These are phyloP conservation scores for Inosperma sp. DNA, from an alignment of 768 basidiomycete genomes.

Conservation along the genomic window DNA sequence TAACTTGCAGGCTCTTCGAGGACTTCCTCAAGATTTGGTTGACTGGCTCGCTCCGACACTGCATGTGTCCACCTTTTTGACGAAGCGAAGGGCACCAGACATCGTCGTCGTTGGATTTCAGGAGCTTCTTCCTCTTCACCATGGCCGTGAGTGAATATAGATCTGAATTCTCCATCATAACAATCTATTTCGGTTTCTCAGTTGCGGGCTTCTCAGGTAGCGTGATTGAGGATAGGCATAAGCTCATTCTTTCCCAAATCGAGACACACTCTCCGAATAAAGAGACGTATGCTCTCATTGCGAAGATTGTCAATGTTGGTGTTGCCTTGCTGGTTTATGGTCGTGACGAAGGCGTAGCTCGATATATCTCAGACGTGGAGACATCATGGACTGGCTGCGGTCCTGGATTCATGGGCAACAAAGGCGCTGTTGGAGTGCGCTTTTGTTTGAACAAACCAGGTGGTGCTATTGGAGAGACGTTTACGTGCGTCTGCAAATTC, in stretches of 20 bases:
- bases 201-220: constrained; percentile 73
- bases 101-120: constrained; percentile 91
- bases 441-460: constrained; percentile 63
- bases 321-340: constrained; percentile 87
- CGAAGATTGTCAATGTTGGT: constrained; percentile 79
- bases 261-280: constrained; percentile 66
- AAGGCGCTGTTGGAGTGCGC: constrained; percentile 87
- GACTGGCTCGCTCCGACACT: constrained; percentile 88
- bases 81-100: constrained; percentile 67
- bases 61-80: constrained; percentile 68
- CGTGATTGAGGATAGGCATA: constrained; percentile 64
- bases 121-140: constrained; percentile 85
- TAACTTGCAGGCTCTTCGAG: constrained; percentile 72
- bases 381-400: constrained; percentile 74
- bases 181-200: constrained; percentile 25
- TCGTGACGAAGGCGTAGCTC: constrained; percentile 60
- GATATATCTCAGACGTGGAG: constrained; percentile 59
- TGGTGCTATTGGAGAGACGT: constrained; percentile 62
- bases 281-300: constrained; percentile 73
- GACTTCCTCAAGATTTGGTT: constrained; percentile 79
- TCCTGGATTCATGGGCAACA: constrained; percentile 83
- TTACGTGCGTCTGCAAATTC: constrained; percentile 59
- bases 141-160: constrained; percentile 56
- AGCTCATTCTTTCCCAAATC: constrained; percentile 70
- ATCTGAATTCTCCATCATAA: constrained; percentile 5